phyloP scores from a whole-genome alignment of 345 rosid species.

The Cardamine occulta region DNA sequence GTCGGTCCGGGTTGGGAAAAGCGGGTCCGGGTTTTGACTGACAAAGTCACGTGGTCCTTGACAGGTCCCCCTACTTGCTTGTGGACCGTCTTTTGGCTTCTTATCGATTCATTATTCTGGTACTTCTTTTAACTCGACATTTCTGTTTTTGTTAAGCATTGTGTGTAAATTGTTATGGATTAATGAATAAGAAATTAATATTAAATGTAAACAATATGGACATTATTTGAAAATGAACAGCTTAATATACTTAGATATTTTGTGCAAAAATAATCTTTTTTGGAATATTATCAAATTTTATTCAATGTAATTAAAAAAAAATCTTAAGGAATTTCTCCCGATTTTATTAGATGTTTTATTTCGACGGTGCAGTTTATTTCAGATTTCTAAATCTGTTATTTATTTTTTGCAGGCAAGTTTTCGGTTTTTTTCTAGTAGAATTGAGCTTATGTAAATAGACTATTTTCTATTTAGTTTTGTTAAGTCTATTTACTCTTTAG shows the following conservation, averaged over 20 bases:
- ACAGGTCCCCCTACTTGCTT: conserved; percentile 38
- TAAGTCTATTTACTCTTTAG: no score
- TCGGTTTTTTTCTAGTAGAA: no score
- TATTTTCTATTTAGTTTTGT: no score
- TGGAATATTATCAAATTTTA: no score
- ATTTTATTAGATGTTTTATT: no score
- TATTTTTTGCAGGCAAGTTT: no score
- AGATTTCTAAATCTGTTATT: no score
- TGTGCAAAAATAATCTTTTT: not conserved
- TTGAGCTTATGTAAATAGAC: no score
- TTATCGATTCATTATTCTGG: conserved; percentile 40
- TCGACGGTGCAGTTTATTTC: no score
- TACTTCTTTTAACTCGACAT: conserved; percentile 20
- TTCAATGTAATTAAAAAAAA: no score
- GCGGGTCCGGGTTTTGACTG: conserved; percentile 44
- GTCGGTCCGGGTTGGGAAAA: conserved; percentile 39
- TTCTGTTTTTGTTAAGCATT: conserved; percentile 20
- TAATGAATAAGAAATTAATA: not conserved
- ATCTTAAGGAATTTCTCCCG: no score
- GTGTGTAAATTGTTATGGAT: not conserved
- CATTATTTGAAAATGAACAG: not conserved
- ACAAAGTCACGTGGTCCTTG: conserved; percentile 47
- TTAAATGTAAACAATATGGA: not conserved
- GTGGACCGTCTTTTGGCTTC: conserved; percentile 43
- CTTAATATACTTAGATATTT: not conserved